Conservation (phyloP, 139 green algal species). For the Micractinium conductrix region DNA sequence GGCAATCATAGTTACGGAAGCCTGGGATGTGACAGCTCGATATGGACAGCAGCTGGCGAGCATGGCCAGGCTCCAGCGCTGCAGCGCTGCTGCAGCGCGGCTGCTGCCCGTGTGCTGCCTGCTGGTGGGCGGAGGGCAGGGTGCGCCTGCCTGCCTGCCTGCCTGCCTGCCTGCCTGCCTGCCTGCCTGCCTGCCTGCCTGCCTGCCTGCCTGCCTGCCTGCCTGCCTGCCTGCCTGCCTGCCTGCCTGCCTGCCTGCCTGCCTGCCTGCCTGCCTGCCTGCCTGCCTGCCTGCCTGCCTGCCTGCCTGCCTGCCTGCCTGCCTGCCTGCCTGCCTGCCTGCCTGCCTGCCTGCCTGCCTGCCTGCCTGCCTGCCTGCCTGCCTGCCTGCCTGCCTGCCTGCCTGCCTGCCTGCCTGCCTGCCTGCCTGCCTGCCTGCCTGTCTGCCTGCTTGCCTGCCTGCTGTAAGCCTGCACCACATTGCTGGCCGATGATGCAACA, state of each 20-base stretch:
- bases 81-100: neutral
- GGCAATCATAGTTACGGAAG: no score
- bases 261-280: neutral
- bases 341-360: neutral
- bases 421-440: neutral
- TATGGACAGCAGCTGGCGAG: neutral
- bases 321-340: neutral
- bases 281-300: neutral
- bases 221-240: neutral
- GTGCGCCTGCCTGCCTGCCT: neutral
- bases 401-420: neutral
- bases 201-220: neutral
- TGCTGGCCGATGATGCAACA: constrained; percentile 47
- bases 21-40: neutral
- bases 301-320: neutral
- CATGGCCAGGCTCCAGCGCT: no score
- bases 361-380: neutral
- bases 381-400: neutral
- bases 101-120: no score
- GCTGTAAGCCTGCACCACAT: neutral
- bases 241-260: neutral
- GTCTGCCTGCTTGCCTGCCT: neutral
- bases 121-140: no score
- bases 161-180: neutral
- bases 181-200: neutral